Evolutionary conservation across 805 yeast genomes (phyloP).

Genomic region (Candida gorgasii): DNA sequence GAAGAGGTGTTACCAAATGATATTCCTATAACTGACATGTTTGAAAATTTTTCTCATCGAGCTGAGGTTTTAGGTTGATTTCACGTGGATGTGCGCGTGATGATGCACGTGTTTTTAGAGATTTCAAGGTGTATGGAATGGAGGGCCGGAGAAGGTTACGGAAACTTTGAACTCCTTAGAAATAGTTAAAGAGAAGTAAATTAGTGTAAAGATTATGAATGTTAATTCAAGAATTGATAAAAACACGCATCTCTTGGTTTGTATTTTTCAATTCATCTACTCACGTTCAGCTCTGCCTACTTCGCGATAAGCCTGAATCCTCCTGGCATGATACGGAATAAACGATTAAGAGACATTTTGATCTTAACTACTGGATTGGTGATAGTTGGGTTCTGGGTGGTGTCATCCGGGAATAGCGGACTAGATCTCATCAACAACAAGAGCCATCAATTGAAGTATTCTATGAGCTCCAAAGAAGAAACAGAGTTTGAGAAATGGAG

Average conservation of each 20-base stretch:
- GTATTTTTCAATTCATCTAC: no score
- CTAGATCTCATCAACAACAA: neutral
- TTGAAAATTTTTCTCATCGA: slow-evolving; percentile 3
- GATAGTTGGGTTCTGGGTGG: slow-evolving; percentile 2
- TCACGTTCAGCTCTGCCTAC: no score
- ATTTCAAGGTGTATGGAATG: neutral
- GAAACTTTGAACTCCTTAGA: no score
- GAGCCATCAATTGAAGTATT: neutral
- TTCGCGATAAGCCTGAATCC: no score
- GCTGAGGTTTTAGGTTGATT: neutral
- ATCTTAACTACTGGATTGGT: slow-evolving; percentile 7
- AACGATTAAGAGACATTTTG: slow-evolving; percentile 10
- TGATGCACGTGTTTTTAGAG: neutral
- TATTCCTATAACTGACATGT: slow-evolving; percentile 71
- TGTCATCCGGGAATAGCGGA: neutral
- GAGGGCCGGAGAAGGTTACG: no score
- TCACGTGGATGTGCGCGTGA: neutral
- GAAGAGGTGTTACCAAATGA: slow-evolving; percentile 96
- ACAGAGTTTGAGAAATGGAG: slow-evolving; percentile 14
- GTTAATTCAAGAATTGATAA: neutral
- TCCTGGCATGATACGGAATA: neutral
- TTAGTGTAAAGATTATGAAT: no score
- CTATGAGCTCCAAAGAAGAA: neutral
- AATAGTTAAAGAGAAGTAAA: no score
- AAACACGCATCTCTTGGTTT: no score